Base-by-base conservation (phyloP, 2,329 filamentous ascomycete genomes). In the Ophiostoma tasmaniense region DNA sequence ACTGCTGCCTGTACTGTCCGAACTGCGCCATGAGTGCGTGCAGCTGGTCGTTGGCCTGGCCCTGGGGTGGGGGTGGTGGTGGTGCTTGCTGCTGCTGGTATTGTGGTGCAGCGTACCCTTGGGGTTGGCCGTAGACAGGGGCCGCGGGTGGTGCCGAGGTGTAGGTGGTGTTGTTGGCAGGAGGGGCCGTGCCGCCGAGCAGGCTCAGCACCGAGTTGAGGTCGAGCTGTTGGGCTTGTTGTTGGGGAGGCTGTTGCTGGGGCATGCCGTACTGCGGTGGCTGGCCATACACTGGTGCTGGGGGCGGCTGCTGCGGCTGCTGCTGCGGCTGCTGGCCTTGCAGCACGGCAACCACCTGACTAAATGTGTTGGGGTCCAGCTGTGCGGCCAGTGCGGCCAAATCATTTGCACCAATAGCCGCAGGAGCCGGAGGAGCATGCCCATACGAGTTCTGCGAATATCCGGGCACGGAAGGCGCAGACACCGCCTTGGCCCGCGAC, bases 21-120 rank as follows among this genome's bases (percentile, higher is more conserved):
- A 92, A 79, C 74, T 91, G 87, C 17, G 89, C 88, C 85, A 93
- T 90, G 67, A 93, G 91, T 74, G 90, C 89, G 76, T 89, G 85
- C 73, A 92, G 83, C 14, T 87, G 80, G 10, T 81, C 71, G 28
- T 67, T 79, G 78, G 68, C 75, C 30, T 20, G 7, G 61, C 72
- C 71, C 71, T 33, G 33, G 33, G 5, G 5, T 5, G 5, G 33
- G 33, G 68, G 55, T 74, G 67, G 55, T 74, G 72, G 33, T 74
- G 67, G 55, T 74, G 72, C 30, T 73, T 68, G 50, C 22, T n/a
- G 39, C 10, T n/a, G 28, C 20, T 30, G 22, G 1, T 42, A 4
- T 33, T 28, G 64, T 1, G 64, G 20, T 17, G 35, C 64, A 13
- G 10, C 35, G 13, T 50, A 33, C 7, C 10, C 25, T 2, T 17